A percentile compares a stretch with the other conserved stretches of the same genome.
Evolutionary conservation across 768 basidiomycete species (phyloP).

Genomic region (Rhodosporidiobolus sp.): DNA sequence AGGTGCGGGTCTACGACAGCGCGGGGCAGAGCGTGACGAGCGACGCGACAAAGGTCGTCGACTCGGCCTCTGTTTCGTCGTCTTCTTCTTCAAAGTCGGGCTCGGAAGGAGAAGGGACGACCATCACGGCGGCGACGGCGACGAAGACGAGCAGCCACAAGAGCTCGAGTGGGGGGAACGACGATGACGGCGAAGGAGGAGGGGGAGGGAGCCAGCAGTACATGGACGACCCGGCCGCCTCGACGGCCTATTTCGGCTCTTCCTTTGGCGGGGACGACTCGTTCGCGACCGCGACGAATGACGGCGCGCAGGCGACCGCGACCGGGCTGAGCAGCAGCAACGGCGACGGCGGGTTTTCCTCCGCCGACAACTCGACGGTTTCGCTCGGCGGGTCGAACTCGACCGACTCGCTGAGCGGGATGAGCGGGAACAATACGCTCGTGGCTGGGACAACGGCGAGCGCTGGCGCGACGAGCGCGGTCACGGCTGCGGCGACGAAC

Average conservation of each 20-base stretch:
- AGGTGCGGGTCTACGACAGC: conserved; percentile 10
- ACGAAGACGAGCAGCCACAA: too few species aligned
- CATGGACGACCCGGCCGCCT: background rate
- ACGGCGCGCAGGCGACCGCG: too few species aligned
- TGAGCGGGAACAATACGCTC: background rate
- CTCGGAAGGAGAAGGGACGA: too few species aligned
- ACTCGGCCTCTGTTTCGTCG: too few species aligned
- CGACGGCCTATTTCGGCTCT: too few species aligned
- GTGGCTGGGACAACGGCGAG: background rate
- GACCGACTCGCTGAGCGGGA: background rate
- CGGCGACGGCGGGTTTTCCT: background rate
- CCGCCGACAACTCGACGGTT: background rate
- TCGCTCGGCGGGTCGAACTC: background rate
- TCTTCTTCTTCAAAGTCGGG: too few species aligned
- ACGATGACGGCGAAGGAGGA: too few species aligned
- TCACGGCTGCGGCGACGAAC: background rate
- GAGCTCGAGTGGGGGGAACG: too few species aligned
- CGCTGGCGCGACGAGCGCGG: background rate
- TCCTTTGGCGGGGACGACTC: too few species aligned
- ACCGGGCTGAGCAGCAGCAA: too few species aligned
- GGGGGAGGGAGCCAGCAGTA: background rate
- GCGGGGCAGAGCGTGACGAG: background rate
- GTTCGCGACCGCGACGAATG: background rate
- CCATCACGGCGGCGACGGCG: too few species aligned
- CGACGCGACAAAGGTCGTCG: conserved; percentile 11